Evolutionary conservation across 169 alveolate species (phyloP).

Genomic region (Perkinsus olseni): DNA sequence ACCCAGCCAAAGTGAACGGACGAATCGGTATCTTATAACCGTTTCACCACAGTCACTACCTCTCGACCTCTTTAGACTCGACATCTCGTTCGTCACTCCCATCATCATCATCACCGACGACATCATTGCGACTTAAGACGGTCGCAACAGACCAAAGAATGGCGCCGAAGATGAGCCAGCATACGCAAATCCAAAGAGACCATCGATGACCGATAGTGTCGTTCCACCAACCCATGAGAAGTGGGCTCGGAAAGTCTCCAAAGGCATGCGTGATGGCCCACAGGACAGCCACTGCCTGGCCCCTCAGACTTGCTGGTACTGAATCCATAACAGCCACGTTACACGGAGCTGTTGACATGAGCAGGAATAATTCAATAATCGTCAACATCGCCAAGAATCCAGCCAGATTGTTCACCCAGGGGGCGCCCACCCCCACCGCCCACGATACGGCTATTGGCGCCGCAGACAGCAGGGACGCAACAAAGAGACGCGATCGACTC

Average conservation of each 20-base stretch:
- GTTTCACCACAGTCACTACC: no score
- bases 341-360: constrained; percentile 14
- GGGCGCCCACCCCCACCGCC: background rate
- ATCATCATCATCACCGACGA: background rate
- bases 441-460: background rate
- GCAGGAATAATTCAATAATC: constrained; percentile 7
- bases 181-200: background rate
- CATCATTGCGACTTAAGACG: background rate
- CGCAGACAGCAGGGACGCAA: background rate
- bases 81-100: no score
- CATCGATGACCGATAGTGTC: background rate
- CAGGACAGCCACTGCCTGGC: constrained; percentile 17
- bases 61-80: no score
- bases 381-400: background rate
- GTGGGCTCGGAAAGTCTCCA: constrained; percentile 31
- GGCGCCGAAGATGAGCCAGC: background rate
- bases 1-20: no score
- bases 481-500: background rate
- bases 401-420: background rate
- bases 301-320: constrained; percentile 13
- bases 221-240: constrained; percentile 10
- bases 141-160: background rate
- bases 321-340: constrained; percentile 10
- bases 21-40: no score
- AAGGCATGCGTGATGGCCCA: constrained; percentile 13